Percentiles rank a stretch among this genome's conserved stretches.
These are phyloP conservation scores for Pseudodiploospora longispora DNA, from an alignment of 2,329 filamentous ascomycete genomes.

Conservation along the genomic window DNA sequence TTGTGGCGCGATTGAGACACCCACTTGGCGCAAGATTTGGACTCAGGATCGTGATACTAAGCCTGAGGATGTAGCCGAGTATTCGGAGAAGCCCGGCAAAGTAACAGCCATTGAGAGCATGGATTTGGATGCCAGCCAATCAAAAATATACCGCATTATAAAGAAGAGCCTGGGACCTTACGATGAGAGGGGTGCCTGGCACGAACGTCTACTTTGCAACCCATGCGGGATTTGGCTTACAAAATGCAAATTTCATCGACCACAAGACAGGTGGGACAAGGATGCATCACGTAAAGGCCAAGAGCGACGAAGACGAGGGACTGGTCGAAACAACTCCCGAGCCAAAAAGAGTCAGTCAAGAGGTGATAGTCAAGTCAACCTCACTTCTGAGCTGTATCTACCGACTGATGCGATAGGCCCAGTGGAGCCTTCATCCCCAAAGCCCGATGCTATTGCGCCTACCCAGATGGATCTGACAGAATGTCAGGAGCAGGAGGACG, in stretches of 20 bases:
- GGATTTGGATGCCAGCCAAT: constrained; percentile 54
- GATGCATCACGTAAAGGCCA: constrained; percentile 44
- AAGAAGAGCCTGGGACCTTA: constrained; percentile 61
- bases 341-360: constrained; percentile 43
- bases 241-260: constrained; percentile 79
- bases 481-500: background rate
- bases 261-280: constrained; percentile 74
- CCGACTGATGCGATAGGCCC: constrained; percentile 46
- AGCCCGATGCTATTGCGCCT: constrained; percentile 11
- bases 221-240: constrained; percentile 93
- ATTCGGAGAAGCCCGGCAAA: constrained; percentile 63
- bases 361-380: constrained; percentile 35
- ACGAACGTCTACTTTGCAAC: constrained; percentile 76
- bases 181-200: constrained; percentile 60
- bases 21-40: constrained; percentile 92
- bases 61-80: constrained; percentile 58
- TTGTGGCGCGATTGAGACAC: constrained; percentile 90
- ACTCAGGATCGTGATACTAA: constrained; percentile 65
- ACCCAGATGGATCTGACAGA: constrained; percentile 11
- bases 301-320: constrained; percentile 41
- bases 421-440: constrained; percentile 30
- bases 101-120: constrained; percentile 67
- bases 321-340: constrained; percentile 31
- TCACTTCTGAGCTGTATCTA: constrained; percentile 46
- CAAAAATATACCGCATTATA: constrained; percentile 62